Conservation (phyloP, 2,329 filamentous ascomycete genomes). For the Alternaria gansuensis region DNA sequence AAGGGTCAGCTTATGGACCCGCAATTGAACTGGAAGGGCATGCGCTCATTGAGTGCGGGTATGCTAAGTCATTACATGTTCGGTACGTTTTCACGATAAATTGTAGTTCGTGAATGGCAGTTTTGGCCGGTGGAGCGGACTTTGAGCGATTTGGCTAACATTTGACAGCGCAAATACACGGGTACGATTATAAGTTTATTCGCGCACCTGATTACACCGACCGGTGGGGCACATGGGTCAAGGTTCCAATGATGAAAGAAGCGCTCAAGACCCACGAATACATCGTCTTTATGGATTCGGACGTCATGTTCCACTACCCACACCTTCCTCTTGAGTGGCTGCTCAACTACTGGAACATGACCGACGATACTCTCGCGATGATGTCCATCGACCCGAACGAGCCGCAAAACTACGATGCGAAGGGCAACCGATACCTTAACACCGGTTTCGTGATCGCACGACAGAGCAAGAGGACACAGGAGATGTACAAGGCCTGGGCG, state of each 20-base stretch:
- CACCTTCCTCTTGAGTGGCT: slow-evolving; percentile 62
- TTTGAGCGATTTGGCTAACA: slow-evolving; percentile 21
- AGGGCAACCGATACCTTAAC: slow-evolving; percentile 55
- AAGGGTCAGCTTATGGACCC: slow-evolving; percentile 50
- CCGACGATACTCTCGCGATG: slow-evolving; percentile 56
- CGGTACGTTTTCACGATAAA: slow-evolving; percentile 29
- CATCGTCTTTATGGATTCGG: slow-evolving; percentile 61
- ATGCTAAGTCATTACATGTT: slow-evolving; percentile 54
- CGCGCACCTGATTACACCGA: slow-evolving; percentile 55
- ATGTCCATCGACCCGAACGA: slow-evolving; percentile 59
- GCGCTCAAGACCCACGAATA: slow-evolving; percentile 55
- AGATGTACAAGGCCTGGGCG: slow-evolving; percentile 52
- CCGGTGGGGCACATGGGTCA: slow-evolving; percentile 60
- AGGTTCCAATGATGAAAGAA: slow-evolving; percentile 58
- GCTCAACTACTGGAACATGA: slow-evolving; percentile 61
- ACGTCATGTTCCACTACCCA: slow-evolving; percentile 59
- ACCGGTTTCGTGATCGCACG: slow-evolving; percentile 58
- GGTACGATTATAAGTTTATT: slow-evolving; percentile 61
- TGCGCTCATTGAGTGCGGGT: slow-evolving; percentile 49
- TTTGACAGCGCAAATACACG: slow-evolving; percentile 56
- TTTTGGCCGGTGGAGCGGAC: slow-evolving; percentile 1
- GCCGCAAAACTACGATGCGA: slow-evolving; percentile 55
- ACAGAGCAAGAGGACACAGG: slow-evolving; percentile 49
- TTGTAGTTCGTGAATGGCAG: neutral
- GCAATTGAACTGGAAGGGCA: slow-evolving; percentile 50